phyloP scores from a whole-genome alignment of 192 early-diverging fungal genomes.

The Fimicolochytrium jonesii region DNA sequence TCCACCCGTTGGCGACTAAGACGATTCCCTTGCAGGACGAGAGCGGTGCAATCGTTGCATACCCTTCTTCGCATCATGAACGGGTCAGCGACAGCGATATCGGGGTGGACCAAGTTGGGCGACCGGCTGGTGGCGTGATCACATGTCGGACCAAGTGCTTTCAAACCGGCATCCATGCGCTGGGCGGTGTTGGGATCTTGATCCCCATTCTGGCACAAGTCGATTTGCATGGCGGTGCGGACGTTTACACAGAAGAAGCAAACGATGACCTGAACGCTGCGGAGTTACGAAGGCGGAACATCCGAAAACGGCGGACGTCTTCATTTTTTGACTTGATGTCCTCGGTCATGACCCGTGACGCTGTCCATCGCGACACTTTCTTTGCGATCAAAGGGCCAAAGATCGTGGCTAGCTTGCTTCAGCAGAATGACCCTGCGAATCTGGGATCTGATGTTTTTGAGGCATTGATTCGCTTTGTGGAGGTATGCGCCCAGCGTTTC shows the following conservation, averaged over 20 bases:
- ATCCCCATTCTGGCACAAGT: constrained; percentile 37
- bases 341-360: constrained; percentile 20
- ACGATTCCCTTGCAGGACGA: background rate
- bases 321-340: constrained; percentile 33
- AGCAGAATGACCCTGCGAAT: constrained; percentile 23
- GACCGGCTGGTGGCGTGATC: constrained; percentile 4
- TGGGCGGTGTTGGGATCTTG: constrained; percentile 42
- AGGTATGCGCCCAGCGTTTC: too few species aligned
- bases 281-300: background rate
- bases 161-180: constrained; percentile 34
- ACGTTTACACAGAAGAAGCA: background rate
- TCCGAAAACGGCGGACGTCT: constrained; percentile 4
- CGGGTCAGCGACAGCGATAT: background rate
- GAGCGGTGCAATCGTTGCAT: background rate
- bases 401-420: constrained; percentile 30
- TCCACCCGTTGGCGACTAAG: constrained; percentile 31
- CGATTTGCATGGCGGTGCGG: constrained; percentile 18
- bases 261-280: background rate
- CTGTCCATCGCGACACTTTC: constrained; percentile 30
- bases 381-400: constrained; percentile 32
- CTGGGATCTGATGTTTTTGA: constrained; percentile 36
- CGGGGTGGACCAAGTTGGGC: too few species aligned
- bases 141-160: constrained; percentile 39
- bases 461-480: constrained; percentile 22
- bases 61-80: background rate